Evolutionary conservation across 2,329 filamentous ascomycete genomes (phyloP), one percentile per base, ranked within the genome.

Genomic region (Penicillium sp.): DNA sequence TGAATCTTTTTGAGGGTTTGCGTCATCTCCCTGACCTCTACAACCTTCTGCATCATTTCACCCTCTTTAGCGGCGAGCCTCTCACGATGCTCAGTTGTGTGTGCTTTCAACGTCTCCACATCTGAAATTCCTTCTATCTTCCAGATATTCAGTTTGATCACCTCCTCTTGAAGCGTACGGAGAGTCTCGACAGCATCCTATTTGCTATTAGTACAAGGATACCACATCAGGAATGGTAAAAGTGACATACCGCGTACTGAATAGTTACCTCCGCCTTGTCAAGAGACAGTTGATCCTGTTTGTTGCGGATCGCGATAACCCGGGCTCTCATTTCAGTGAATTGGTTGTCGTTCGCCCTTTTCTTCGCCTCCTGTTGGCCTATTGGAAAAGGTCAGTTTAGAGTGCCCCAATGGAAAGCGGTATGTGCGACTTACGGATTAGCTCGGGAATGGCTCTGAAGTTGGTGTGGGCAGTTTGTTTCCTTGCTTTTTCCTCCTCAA

Each of bases 101-200:
- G 88, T 17, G 81, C 80, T 69, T 86, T 85, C n/a, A 97, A 81
- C 6, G 86, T 85, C 49, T 87, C 83, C 3, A 90, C 76, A 70
- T 99, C 95, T 0, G 93, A 97, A n/a, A 83, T 76, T 1, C 92
- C 93, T 80, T 99, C 95, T 31, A 96, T 85, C 0, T 86, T 79
- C 64, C 88, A 83, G 49, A 97, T 83, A 67, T 91, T 85, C 2
- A 86, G 87, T 69, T 93, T 88, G 17, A 93, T 76, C 11, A 92
- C 78, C 15, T 85, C 84, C 50, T 89, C 83, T 56, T 91, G 87
- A 6, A 87, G 83, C 53, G 81, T 76, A 15, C 86, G 85, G 49
- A 96, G 84, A 21, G 77, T 72, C n/a, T 84, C 83, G 7, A 96
- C 84, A 5, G 86, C 81, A 66, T 85, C 83, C 74, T 88, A 51